Conservation (phyloP, 495 filamentous ascomycete species). For the Penicillium coffeae region DNA sequence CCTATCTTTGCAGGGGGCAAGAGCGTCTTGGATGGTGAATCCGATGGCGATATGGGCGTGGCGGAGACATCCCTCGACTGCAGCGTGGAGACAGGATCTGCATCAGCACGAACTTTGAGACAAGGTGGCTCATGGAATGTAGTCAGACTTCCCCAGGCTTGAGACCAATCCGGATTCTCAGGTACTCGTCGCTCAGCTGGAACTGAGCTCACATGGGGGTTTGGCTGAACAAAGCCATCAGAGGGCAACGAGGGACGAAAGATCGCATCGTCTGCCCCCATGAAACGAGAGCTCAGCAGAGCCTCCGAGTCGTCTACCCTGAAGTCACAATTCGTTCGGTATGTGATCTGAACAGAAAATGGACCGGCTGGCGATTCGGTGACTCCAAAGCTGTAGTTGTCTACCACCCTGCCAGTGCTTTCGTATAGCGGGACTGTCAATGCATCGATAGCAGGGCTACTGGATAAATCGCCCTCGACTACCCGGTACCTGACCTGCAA, state of each 20-base stretch:
- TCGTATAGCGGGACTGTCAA: slow-evolving; percentile 71
- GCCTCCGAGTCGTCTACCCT: slow-evolving; percentile 87
- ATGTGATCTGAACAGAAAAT: slow-evolving; percentile 74
- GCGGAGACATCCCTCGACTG: slow-evolving; percentile 56
- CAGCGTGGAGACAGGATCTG: slow-evolving; percentile 84
- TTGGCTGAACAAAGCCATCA: slow-evolving; percentile 30
- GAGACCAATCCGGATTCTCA: slow-evolving; percentile 60
- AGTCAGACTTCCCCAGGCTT: slow-evolving; percentile 87
- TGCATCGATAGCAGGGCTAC: slow-evolving; percentile 51
- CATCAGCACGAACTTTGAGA: slow-evolving; percentile 48
- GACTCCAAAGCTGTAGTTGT: slow-evolving; percentile 70
- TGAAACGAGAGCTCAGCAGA: slow-evolving; percentile 89
- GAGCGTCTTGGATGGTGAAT: slow-evolving; percentile 60
- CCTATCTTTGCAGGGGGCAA: slow-evolving; percentile 55
- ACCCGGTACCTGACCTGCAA: slow-evolving; percentile 76
- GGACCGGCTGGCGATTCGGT: slow-evolving; percentile 82
- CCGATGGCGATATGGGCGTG: slow-evolving; percentile 41
- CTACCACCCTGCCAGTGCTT: slow-evolving; percentile 61
- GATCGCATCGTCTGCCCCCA: slow-evolving; percentile 84
- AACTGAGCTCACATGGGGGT: slow-evolving; percentile 69
- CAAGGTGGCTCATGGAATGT: slow-evolving; percentile 84
- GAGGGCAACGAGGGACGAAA: slow-evolving; percentile 69
- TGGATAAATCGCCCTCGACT: slow-evolving; percentile 49
- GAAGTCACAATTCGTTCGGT: slow-evolving; percentile 86
- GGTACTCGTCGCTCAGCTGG: slow-evolving; percentile 47